Evolutionary conservation across 2,329 filamentous ascomycete species (phyloP).

Genomic region (Pezicula radicicola): DNA sequence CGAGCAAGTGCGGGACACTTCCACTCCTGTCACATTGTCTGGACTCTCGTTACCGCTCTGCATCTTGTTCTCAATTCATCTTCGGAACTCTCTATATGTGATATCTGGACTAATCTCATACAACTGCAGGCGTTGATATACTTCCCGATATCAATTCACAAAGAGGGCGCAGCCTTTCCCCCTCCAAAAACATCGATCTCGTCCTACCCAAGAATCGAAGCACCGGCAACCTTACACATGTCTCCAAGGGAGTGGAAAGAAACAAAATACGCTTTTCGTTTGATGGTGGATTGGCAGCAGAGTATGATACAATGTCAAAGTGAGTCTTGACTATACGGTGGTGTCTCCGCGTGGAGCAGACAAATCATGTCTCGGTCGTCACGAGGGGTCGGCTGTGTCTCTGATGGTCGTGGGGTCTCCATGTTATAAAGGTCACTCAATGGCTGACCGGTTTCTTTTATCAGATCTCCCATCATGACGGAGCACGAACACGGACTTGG

Average conservation of each 20-base stretch:
- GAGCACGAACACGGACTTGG: constrained; percentile 88
- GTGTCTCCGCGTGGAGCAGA: neutral
- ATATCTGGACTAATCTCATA: constrained; percentile 9
- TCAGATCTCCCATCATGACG: constrained; percentile 75
- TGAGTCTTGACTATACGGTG: constrained; percentile 38
- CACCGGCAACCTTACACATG: constrained; percentile 52
- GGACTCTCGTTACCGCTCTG: neutral
- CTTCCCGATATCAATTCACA: constrained; percentile 15
- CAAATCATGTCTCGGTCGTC: neutral
- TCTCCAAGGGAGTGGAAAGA: constrained; percentile 46
- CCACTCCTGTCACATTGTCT: neutral
- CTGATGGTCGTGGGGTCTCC: constrained; percentile 8
- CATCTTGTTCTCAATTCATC: neutral
- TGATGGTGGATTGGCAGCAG: constrained; percentile 60
- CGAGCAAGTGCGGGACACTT: neutral
- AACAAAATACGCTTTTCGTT: constrained; percentile 71
- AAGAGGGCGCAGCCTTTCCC: constrained; percentile 14
- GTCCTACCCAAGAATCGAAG: constrained; percentile 61
- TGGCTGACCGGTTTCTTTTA: constrained; percentile 21
- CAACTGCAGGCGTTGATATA: constrained; percentile 21
- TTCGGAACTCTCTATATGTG: neutral
- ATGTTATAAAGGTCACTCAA: constrained; percentile 5
- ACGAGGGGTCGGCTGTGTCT: constrained; percentile 12
- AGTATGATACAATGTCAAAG: constrained; percentile 73
- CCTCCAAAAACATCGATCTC: constrained; percentile 15